A percentile compares a stretch with the other conserved stretches of the same genome.
phyloP scores from a whole-genome alignment of 805 yeast genomes.

The Vanderwaltozyma verrucispora region DNA sequence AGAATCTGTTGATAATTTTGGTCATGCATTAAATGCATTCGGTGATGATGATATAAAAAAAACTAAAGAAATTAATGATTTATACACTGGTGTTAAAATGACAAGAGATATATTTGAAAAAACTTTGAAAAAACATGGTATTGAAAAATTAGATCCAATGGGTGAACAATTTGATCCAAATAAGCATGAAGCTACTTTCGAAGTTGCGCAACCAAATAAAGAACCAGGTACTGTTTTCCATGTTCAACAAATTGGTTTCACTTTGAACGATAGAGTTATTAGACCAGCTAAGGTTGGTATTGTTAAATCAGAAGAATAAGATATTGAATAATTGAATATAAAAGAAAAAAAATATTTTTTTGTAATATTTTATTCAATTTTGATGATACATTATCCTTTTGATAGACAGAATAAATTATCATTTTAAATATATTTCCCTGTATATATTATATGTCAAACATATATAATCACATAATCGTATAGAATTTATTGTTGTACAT shows the following conservation, averaged over 20 bases:
- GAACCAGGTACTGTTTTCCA: slow-evolving; percentile 89
- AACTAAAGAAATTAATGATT: slow-evolving; percentile 56
- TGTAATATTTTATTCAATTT: too few species aligned
- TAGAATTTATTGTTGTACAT: too few species aligned
- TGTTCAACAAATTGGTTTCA: slow-evolving; percentile 86
- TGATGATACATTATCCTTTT: too few species aligned
- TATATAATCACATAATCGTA: too few species aligned
- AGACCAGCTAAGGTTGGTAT: slow-evolving; percentile 96
- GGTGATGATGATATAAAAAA: slow-evolving; percentile 47
- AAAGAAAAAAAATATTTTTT: too few species aligned
- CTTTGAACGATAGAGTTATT: slow-evolving; percentile 75
- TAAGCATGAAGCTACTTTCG: slow-evolving; percentile 86
- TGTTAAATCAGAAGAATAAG: slow-evolving; percentile 43
- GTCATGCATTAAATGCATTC: slow-evolving; percentile 71
- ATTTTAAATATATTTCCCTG: too few species aligned
- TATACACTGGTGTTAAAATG: slow-evolving; percentile 86
- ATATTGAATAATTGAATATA: slow-evolving; percentile 1
- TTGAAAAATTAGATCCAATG: slow-evolving; percentile 68
- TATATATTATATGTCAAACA: too few species aligned
- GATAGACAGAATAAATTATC: too few species aligned
- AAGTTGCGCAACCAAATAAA: slow-evolving; percentile 74
- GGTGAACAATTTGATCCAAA: slow-evolving; percentile 87
- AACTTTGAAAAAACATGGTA: slow-evolving; percentile 73
- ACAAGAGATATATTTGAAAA: slow-evolving; percentile 77
- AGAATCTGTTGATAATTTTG: slow-evolving; percentile 84